Evolutionary conservation across 139 green algal species (phyloP).

Genomic region (Chlorella sp.): DNA sequence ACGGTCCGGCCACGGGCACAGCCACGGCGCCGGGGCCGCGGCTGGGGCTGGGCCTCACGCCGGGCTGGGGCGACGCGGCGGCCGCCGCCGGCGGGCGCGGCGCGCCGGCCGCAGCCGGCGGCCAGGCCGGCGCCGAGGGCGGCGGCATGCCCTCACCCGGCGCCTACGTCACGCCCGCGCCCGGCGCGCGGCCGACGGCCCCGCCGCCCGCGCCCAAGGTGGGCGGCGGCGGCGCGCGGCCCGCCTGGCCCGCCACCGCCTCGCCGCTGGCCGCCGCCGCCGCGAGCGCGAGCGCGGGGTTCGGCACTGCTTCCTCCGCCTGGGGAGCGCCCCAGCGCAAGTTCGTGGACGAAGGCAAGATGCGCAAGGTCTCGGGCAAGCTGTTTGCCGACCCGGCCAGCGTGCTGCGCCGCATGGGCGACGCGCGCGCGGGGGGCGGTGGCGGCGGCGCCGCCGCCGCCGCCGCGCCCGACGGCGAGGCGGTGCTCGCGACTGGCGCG

Average conservation of each 20-base stretch:
- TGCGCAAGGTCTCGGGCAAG: conserved; percentile 51
- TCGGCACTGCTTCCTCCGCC: background rate
- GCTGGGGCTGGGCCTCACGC: too few species aligned
- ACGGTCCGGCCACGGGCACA: too few species aligned
- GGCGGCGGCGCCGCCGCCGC: conserved; percentile 15
- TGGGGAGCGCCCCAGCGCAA: conserved; percentile 24
- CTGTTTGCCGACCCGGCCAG: conserved; percentile 39
- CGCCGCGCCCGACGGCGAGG: conserved; percentile 12
- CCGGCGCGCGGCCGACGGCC: background rate
- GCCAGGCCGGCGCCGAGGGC: background rate
- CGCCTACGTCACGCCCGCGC: conserved; percentile 42
- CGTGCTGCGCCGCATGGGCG: conserved; percentile 19
- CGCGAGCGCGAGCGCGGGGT: background rate
- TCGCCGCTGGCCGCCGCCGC: background rate
- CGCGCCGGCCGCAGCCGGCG: too few species aligned
- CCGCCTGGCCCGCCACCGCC: conserved; percentile 7
- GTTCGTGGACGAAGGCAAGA: conserved; percentile 55
- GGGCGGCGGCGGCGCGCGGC: background rate
- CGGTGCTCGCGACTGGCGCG: background rate
- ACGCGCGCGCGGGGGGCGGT: conserved; percentile 26
- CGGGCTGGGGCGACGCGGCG: too few species aligned
- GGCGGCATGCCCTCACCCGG: conserved; percentile 7
- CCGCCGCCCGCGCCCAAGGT: conserved; percentile 13
- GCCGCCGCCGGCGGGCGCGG: too few species aligned
- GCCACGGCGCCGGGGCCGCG: too few species aligned